These are phyloP conservation scores for Sporothrix protearum DNA, from an alignment of 2,329 filamentous ascomycete genomes.

Conservation along the genomic window DNA sequence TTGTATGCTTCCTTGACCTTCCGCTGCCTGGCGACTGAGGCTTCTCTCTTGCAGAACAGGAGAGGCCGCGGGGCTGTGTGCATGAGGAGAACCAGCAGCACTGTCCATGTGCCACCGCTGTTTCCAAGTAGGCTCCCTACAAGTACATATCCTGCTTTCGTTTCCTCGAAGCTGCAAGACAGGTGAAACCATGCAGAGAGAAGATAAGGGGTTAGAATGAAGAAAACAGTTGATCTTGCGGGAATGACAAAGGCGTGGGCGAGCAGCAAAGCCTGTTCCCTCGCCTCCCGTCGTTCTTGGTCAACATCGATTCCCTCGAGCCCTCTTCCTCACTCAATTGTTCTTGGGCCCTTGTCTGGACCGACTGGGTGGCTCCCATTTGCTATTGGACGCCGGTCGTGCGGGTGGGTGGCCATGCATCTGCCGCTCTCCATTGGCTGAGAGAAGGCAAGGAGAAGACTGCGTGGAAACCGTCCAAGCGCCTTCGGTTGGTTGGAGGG, in stretches of 20 bases:
- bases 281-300: background rate
- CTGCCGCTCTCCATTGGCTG: conserved; percentile 8
- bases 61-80: background rate
- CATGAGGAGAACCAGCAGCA: background rate
- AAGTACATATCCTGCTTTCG: background rate
- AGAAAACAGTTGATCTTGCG: background rate
- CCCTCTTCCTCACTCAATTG: background rate
- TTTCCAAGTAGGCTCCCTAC: background rate
- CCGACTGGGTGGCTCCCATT: background rate
- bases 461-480: conserved; percentile 9
- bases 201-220: no score
- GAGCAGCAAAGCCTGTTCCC: background rate
- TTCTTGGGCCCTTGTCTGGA: background rate
- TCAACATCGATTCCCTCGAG: background rate
- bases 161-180: background rate
- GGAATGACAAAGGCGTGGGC: background rate
- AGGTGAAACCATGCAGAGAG: no score
- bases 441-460: background rate
- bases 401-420: conserved; percentile 11
- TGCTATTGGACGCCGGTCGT: background rate
- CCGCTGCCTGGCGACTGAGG: background rate
- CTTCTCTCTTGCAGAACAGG: background rate
- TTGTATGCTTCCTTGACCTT: no score
- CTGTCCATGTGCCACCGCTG: background rate
- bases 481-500: background rate